Evolutionary conservation across 805 yeast genomes (phyloP), one percentile per base, ranked within the genome.

Genomic region (Wickerhamiella shivajii): DNA sequence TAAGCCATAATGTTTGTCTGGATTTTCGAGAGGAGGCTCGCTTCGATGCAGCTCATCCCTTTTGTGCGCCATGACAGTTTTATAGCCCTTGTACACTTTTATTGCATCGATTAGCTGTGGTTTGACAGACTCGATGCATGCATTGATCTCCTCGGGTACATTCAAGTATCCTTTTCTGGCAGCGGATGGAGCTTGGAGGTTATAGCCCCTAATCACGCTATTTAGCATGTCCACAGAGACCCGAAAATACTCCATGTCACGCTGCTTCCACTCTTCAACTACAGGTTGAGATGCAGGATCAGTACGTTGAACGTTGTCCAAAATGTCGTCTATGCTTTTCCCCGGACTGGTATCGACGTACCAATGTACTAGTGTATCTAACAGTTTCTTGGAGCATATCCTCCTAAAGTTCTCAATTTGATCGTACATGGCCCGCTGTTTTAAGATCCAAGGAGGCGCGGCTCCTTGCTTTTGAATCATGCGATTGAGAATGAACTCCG

Each of bases 391-490:
- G 47, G 43, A 16, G 43, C 34, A 36, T 41, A 60, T 60, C 0
- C 43, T 40, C 33, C 84, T 53, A 34, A 79, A 71, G 0, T 46
- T 46, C 2, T 45, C 49, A 6, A 77, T 61, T 23, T 67, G 68
- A 2, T 45, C 39, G 27, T 66, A 64, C 3, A 76, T 69, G 2
- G 69, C 63, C 13, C 68, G 61, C 51, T 79, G 90, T 36, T 69
- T 74, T 45, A 81, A 93, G 23, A 84, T 75, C 95, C 95, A 84
- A 0, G 93, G 93, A 0, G 94, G 93, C 8, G 73, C 59, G 1
- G 80, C 73, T 31, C 80, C 84, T 52, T 84, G 94, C 27, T 69
- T 66, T 34, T 54, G 46, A 34, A 84, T 55, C 28, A 84, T 75
- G 40, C 78, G 72, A 54, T 84, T 84, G 57, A 84, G 54, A 50